Base-by-base conservation (phyloP, 1,284 basidiomycete species). In the Irpex rosettiformis region DNA sequence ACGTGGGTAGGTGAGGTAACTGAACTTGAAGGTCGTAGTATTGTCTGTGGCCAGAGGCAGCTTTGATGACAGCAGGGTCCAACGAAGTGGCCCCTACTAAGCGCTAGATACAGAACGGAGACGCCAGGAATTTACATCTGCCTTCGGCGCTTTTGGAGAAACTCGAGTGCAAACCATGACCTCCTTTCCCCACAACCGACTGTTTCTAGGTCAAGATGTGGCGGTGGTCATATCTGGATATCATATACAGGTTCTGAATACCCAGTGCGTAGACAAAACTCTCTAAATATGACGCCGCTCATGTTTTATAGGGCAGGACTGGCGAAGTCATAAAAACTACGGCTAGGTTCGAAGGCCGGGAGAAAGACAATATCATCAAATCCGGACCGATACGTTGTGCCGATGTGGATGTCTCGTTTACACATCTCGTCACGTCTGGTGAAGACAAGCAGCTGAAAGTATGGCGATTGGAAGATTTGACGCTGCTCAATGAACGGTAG, bases 401-500 rank as follows among this genome's bases (percentile, higher is more conserved):
- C 13, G 84, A 83, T 1, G 72, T 89, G 8, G 80, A 83, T 64
- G 55, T 66, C 0, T 73, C 73, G 0, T 77, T 73, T 56, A 73
- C 66, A 30, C 79, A 86, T 67, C 72, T 93, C 7, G 82, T 84
- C 4, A 89, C 86, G 1, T 76, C 81, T 0, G 87, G 83, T 10
- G 91, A 95, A 57, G 91, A 94, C 73, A 97, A 97, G 72, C 73
- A 73, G 54, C 73, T 97, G 64, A 86, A 83, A 62, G 78, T 95
- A 2, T 94, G 90, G 86, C 76, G 81, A 21, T 61, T 93, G 4
- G 79, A 80, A 2, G 74, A 74, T 1, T 66, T 90, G 60, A 74
- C 75, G 61, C 70, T 88, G 4, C 62, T 86, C 40, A 90, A 79
- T 66, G 77, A 83, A 60, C 78, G 90, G 92, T 90, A 60, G 52